These are phyloP conservation scores for Candida sanyaensis DNA, from an alignment of 1,139 yeast genomes.

Conservation along the genomic window DNA sequence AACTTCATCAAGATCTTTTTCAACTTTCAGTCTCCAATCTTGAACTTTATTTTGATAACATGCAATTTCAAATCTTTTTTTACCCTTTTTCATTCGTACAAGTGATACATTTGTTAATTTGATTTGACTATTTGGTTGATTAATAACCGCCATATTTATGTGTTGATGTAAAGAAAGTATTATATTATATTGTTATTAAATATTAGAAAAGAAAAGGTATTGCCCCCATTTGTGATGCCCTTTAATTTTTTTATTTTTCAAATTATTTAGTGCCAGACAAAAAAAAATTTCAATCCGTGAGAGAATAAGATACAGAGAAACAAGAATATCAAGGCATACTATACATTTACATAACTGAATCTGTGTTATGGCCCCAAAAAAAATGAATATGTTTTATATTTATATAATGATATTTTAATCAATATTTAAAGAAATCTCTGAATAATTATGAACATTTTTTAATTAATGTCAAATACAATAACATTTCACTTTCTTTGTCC, in stretches of 20 bases:
- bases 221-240: no score
- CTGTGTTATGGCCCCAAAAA: neutral
- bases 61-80: slow-evolving; percentile 90
- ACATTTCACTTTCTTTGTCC: neutral
- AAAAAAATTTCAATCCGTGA: neutral
- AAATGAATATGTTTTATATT: neutral
- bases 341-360: no score
- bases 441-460: neutral
- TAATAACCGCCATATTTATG: slow-evolving; percentile 55
- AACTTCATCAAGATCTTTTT: slow-evolving; percentile 93
- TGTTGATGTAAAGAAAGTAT: neutral
- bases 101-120: slow-evolving; percentile 91
- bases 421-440: neutral
- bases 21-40: slow-evolving; percentile 87
- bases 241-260: no score
- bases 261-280: no score
- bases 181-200: no score
- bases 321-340: no score
- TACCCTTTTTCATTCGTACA: slow-evolving; percentile 87
- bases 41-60: slow-evolving; percentile 97
- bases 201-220: no score
- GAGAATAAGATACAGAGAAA: neutral
- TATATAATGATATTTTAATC: neutral
- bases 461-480: neutral
- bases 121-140: slow-evolving; percentile 88